Evolutionary conservation across 768 basidiomycete species (phyloP), one percentile per base, ranked within the genome.

Genomic region (Rubroboletus satanas): DNA sequence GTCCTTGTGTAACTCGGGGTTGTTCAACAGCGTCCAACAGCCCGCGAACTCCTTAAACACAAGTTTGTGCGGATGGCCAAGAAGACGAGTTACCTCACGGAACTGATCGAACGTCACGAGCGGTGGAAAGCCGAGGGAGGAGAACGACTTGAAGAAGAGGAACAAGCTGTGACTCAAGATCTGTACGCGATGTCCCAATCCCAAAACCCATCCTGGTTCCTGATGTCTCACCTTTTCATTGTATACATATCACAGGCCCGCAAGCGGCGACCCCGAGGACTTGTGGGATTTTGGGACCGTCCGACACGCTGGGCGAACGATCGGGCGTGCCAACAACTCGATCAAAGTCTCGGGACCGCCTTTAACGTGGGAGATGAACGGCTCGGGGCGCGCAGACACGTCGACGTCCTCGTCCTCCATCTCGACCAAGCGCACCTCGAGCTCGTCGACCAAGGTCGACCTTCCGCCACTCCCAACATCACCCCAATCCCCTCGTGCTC

Each of bases 241-340:
- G 2, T 36, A 31, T 44, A 6, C 26, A n/a, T 35, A 4, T 26
- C 26, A n/a, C 56, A 88, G 85, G 45, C 76, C 77, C 46, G 69
- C 74, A 12, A 76, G 76, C 51, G 79, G 77, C 36, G 87, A 89
- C 61, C 77, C 80, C 3, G 90, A 91, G 49, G 93, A 95, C 59
- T 74, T 98, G 33, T 98, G 96, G 96, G 96, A 98, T 69, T 97
- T 98, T 72, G 96, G 96, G 14, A 98, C 96, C 8, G 88, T 98
- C 44, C 88, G 91, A 53, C 87, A 93, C 64, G 82, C 82, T 41
- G 73, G 78, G 43, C 74, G 79, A 18, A 90, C 90, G 15, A 78
- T 91, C 44, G 90, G 90, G n/a, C 80, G 85, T 49, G 71, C 83
- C 23, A 66, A 66, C 32, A 81, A 78, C 62, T 79, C 80, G 52